Evolutionary conservation across 345 rosid genomes (phyloP), one percentile per base, ranked within the genome.

Genomic region (Capsella bursapastoris): DNA sequence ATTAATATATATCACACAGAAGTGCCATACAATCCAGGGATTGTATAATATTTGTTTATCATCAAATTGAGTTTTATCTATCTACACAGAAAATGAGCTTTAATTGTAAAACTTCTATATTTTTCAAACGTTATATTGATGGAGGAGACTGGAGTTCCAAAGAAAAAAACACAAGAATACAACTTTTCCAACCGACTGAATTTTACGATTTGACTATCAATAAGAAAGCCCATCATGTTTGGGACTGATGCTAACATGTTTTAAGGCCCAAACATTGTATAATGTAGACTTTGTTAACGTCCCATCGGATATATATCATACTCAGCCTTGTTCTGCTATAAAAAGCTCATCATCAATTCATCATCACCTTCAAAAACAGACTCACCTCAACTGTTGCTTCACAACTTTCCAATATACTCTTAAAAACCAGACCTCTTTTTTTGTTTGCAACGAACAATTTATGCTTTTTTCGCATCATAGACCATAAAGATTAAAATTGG

Each of bases 1-100:
- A 49, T 38, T 41, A 32, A 7, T 45, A 25, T 45, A 25, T 55
- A 43, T 48, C 11, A 47, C 11, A 47, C 74, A 35, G 49, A 48
- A 35, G 74, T 48, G 48, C 57, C 66, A 59, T 25, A n/a, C 40
- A 71, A 34, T 47, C 37, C 57, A 53, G 15, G 4, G 15, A 67
- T 53, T 67, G 51, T 14, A 25, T 25, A 14, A 22, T 6, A 6
- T 25, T 67, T 18, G 40, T 13, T 5, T 0, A 9, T 14, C 16
- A 16, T 44, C 45, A 7, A 6, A 28, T 14, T 8, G n/a, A 61
- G 5, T 9, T 35, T 35, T 34, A 25, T 25, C 14, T 12, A 12
- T 37, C 8, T 8, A 37, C 10, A 8, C 8, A 32, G 6, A 32
- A 37, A 37, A 37, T 2, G 10, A 7, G 40, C 2, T 8, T 8